Conservation (phyloP, 192 early-diverging fungal species). For the Lunasporangiospora selenospora region DNA sequence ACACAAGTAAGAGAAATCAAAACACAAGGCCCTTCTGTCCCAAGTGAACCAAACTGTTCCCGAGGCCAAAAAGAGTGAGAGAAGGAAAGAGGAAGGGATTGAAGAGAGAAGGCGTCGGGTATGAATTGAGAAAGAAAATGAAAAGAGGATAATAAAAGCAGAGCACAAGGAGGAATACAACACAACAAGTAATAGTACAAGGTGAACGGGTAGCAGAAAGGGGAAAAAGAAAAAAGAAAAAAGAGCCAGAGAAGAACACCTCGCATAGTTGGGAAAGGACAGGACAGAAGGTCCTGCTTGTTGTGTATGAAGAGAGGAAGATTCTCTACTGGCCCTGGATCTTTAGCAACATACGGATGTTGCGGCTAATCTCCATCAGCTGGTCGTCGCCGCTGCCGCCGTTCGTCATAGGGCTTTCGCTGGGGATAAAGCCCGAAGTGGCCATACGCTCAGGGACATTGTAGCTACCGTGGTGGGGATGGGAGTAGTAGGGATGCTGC, state of each 20-base stretch:
- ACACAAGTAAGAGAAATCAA: constrained; percentile 1
- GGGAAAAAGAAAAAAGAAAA: constrained; percentile 1
- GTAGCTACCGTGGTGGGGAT: constrained; percentile 12
- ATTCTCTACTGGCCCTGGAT: constrained; percentile 51
- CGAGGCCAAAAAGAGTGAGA: constrained; percentile 15
- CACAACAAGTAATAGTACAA: constrained; percentile 26
- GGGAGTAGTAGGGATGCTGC: background rate
- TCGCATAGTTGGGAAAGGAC: background rate
- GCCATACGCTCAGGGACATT: constrained; percentile 55
- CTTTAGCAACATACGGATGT: constrained; percentile 55
- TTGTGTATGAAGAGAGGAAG: background rate
- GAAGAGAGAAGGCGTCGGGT: background rate
- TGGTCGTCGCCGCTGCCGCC: constrained; percentile 13
- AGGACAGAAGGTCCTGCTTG: background rate
- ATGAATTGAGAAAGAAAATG: background rate
- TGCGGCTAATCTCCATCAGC: constrained; percentile 57
- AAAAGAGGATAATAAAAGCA: constrained; percentile 2
- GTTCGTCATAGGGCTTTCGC: constrained; percentile 11
- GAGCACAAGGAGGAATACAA: background rate
- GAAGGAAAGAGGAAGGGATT: constrained; percentile 8
- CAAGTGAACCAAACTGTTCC: background rate
- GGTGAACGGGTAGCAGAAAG: background rate
- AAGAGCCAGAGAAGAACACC: constrained; percentile 1
- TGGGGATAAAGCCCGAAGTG: constrained; percentile 41
- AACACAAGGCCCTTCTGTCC: background rate